Base-by-base conservation (phyloP, 192 early-diverging fungal species). In the Coemansia sp. region DNA sequence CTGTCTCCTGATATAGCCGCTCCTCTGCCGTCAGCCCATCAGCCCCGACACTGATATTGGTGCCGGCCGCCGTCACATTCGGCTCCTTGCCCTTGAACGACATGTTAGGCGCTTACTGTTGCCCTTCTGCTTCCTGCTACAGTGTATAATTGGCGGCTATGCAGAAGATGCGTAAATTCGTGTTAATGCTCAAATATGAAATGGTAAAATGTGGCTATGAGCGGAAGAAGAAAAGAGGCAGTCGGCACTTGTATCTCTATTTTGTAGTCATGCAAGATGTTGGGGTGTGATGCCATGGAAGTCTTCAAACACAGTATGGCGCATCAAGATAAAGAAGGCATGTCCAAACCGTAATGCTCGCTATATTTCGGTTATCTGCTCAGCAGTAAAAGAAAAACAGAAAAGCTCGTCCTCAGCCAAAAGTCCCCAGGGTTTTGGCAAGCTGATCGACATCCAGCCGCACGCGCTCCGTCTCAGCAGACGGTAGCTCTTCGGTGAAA, bases 1-100 rank as follows among this genome's bases (percentile, higher is more conserved):
- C 83, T 5, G 88, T 77, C 33, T 76, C 74, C 21, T 75, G 61
- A 65, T 89, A 92, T 27, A 89, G 64, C 62, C 67, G 66, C 65
- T 82, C 79, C 62, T 80, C 78, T 20, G 54, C 53, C n/a, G 78
- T 80, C 69, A 80, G 59, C 31, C 68, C 69, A 63, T 66, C 75
- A 5, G 70, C 42, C 8, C 69, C 69, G n/a, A 71, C 74, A 11
- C 25, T 66, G 59, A 76, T 57, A 56, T 61, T 59, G 31, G 57
- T 62, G 11, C 53, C 46, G 7, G 63, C 54, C 4, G 76, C 51
- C 31, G 59, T 64, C 51, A 61, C 57, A 36, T 62, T 69, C 8
- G 65, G 31, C 24, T 67, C 75, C 53, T 67, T 74, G 22, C 57
- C 68, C 33, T 79, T 79, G 51, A 31, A 52, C n/a, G 27, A 31